Evolutionary conservation across 768 basidiomycete genomes (phyloP).

Genomic region (Russula griseocarnosa): DNA sequence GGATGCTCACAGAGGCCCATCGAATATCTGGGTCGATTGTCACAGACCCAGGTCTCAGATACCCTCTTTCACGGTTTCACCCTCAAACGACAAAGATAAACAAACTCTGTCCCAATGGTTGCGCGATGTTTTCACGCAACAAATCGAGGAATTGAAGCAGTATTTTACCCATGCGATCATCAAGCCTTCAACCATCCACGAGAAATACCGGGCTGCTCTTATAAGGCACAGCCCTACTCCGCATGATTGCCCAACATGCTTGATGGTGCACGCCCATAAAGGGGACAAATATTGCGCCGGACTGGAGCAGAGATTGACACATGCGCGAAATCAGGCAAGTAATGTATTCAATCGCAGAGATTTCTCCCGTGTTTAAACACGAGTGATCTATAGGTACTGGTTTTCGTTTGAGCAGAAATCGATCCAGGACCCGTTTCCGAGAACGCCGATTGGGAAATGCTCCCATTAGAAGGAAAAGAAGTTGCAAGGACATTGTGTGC

Average conservation of each 20-base stretch:
- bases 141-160: background rate
- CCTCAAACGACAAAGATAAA: too few species aligned
- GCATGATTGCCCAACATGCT: background rate
- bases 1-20: background rate
- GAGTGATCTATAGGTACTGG: background rate
- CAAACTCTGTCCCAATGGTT: conserved; percentile 1
- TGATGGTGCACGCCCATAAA: background rate
- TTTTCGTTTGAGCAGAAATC: background rate
- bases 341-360: background rate
- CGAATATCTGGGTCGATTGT: conserved; percentile 8
- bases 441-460: background rate
- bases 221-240: background rate
- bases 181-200: conserved; percentile 1
- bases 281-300: conserved; percentile 3
- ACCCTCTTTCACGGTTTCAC: too few species aligned
- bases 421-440: too few species aligned
- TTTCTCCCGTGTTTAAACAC: background rate
- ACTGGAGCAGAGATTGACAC: background rate
- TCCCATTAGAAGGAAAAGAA: background rate
- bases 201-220: conserved; percentile 8
- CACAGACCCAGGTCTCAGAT: background rate
- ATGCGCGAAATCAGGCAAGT: too few species aligned
- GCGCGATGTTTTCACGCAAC: background rate
- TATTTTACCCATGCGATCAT: background rate
- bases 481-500: too few species aligned